Percentiles rank a stretch among this genome's conserved stretches.
Evolutionary conservation across 805 yeast genomes (phyloP).

Genomic region (Ogataea paradorogensis): DNA sequence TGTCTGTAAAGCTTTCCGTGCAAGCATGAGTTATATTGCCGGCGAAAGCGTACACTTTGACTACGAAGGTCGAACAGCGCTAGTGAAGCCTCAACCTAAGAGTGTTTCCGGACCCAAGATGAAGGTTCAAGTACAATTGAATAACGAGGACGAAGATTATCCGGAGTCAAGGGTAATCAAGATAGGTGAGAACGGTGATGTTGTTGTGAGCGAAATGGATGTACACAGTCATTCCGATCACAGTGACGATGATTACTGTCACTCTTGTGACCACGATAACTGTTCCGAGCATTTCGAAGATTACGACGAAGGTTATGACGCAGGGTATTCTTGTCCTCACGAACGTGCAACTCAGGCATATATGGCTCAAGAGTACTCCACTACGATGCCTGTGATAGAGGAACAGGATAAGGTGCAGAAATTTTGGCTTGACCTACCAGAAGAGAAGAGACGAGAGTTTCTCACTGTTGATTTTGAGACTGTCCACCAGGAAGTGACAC

Average conservation of each 20-base stretch:
- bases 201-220: constrained; percentile 51
- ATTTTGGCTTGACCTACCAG: constrained; percentile 65
- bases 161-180: constrained; percentile 71
- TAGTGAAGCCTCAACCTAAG: constrained; percentile 17
- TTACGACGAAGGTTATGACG: constrained; percentile 16
- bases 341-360: constrained; percentile 1
- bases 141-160: constrained; percentile 59
- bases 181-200: constrained; percentile 68
- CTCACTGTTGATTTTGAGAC: constrained; percentile 67
- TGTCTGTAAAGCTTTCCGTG: constrained; percentile 12
- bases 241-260: constrained; percentile 16
- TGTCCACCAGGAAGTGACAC: constrained; percentile 60
- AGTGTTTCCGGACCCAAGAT: constrained; percentile 15
- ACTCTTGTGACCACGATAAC: constrained; percentile 19
- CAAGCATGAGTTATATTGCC: constrained; percentile 23
- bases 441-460: constrained; percentile 58
- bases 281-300: constrained; percentile 17
- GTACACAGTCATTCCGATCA: constrained; percentile 12
- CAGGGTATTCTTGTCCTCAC: constrained; percentile 11
- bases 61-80: constrained; percentile 14
- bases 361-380: constrained; percentile 7
- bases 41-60: constrained; percentile 33
- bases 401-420: constrained; percentile 50
- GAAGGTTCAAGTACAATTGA: constrained; percentile 43
- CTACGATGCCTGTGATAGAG: constrained; percentile 6